A percentile compares a stretch with the other conserved stretches of the same genome.
phyloP scores from a whole-genome alignment of 139 green algal species.

The Chlamydomonas schloesseri region DNA sequence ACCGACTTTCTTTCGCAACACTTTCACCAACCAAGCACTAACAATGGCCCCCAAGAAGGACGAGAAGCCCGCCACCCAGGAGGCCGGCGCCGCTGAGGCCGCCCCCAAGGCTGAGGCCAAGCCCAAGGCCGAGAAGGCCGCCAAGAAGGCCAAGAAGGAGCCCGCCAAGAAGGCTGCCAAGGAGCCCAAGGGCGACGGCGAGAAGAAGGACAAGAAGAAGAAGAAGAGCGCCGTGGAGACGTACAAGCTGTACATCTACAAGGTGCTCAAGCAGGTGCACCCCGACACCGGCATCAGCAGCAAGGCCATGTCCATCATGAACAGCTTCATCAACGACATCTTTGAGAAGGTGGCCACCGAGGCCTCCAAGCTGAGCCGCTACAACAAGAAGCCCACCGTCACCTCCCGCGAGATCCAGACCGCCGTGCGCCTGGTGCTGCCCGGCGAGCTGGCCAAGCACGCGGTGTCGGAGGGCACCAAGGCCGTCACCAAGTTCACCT shows the following conservation, averaged over 20 bases:
- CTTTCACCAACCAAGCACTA: too few relatives aligned
- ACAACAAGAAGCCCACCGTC: constrained; percentile 52
- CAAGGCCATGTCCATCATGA: constrained; percentile 98
- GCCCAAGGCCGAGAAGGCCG: neutral
- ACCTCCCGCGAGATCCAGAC: constrained; percentile 77
- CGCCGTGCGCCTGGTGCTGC: constrained; percentile 81
- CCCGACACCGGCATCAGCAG: constrained; percentile 95
- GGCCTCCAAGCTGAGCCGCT: constrained; percentile 71
- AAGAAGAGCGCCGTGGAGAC: constrained; percentile 74
- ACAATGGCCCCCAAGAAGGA: too few relatives aligned
- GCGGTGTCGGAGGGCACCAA: too few relatives aligned
- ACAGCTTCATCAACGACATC: constrained; percentile 72
- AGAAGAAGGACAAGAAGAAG: constrained; percentile 58
- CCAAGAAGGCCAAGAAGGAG: neutral
- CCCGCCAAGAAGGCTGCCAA: neutral
- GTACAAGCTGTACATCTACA: constrained; percentile 99
- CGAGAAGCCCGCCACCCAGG: too few relatives aligned
- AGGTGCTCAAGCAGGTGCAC: constrained; percentile 94
- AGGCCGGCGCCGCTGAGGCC: neutral
- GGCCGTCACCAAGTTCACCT: constrained; percentile 91
- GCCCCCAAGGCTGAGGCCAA: neutral
- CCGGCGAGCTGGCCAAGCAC: constrained; percentile 87
- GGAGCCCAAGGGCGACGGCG: neutral
- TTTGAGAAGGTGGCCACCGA: constrained; percentile 90
- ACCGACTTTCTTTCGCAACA: too few relatives aligned